A percentile compares a stretch with the other conserved stretches of the same genome.
Evolutionary conservation across 371 early-diverging fungal species (phyloP).

Genomic region (Mucor mucedo): DNA sequence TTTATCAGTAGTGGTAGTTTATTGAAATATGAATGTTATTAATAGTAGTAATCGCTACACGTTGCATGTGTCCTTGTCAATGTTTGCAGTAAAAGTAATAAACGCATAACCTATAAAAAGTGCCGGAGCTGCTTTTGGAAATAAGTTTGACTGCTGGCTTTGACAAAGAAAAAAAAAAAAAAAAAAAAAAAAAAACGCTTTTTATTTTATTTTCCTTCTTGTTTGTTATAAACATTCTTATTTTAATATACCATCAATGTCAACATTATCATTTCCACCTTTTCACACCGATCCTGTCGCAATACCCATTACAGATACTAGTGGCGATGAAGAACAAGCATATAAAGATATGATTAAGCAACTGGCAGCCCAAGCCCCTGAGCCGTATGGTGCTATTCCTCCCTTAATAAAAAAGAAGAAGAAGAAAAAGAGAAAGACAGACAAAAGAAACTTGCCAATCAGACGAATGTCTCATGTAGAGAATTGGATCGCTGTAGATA

Average conservation of each 20-base stretch:
- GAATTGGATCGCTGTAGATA: slow-evolving; percentile 56
- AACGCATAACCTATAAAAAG: too few species aligned
- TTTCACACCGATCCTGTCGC: slow-evolving; percentile 31
- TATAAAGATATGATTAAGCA: slow-evolving; percentile 59
- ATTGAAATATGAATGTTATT: too few species aligned
- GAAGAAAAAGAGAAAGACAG: slow-evolving; percentile 28
- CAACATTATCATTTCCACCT: slow-evolving; percentile 34
- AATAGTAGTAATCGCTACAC: too few species aligned
- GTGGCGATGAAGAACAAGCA: slow-evolving; percentile 18
- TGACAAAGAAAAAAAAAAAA: background rate
- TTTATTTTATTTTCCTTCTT: slow-evolving; percentile 17
- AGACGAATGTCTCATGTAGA: slow-evolving; percentile 49
- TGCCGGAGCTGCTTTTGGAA: too few species aligned
- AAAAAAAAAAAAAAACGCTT: background rate
- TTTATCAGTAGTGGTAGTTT: too few species aligned
- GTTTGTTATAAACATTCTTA: background rate
- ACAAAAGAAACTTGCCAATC: slow-evolving; percentile 27
- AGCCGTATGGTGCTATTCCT: slow-evolving; percentile 65
- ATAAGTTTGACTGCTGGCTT: too few species aligned
- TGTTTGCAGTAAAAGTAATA: too few species aligned
- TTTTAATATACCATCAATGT: slow-evolving; percentile 12
- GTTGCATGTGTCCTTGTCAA: too few species aligned
- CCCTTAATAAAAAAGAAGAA: slow-evolving; percentile 45
- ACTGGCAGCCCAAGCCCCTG: slow-evolving; percentile 47
- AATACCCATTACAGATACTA: slow-evolving; percentile 32